A percentile compares a stretch with the other conserved stretches of the same genome.
Conservation (phyloP, 2,329 filamentous ascomycete genomes). For the Allantophomopsis cytisporea region DNA sequence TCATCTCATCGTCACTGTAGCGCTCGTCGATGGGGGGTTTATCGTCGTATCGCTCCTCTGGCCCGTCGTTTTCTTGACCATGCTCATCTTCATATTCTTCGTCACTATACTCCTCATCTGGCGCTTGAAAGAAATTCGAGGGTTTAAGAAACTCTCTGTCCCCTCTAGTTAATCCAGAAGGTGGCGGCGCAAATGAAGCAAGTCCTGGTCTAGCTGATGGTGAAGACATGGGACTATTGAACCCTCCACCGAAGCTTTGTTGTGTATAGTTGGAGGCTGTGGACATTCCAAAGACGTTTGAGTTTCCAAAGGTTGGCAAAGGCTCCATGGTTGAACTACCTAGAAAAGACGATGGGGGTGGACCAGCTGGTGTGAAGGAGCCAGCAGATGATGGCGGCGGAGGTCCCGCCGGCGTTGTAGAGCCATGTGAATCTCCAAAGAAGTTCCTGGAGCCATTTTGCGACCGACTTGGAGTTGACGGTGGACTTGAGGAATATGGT, state of each 20-base stretch:
- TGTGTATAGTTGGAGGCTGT: constrained; percentile 5
- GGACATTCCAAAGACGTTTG: constrained; percentile 2
- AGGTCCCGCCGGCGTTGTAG: constrained; percentile 42
- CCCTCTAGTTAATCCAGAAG: constrained; percentile 36
- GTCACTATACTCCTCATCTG: constrained; percentile 6
- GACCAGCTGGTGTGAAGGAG: constrained; percentile 42
- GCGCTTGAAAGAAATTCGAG: constrained; percentile 3
- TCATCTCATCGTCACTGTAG: no score
- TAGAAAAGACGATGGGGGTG: constrained; percentile 34
- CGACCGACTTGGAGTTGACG: constrained; percentile 20
- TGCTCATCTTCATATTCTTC: constrained; percentile 1
- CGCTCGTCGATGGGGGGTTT: no score
- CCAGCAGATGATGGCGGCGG: constrained; percentile 31
- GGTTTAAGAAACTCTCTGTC: constrained; percentile 15
- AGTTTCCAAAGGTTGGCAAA: constrained; percentile 6
- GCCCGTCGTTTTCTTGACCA: no score
- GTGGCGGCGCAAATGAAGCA: constrained; percentile 16
- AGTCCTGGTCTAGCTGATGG: constrained; percentile 7
- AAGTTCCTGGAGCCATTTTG: constrained; percentile 12
- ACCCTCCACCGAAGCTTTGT: no score
- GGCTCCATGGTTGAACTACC: constrained; percentile 32
- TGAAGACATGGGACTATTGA: constrained; percentile 4
- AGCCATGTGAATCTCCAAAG: constrained; percentile 23
- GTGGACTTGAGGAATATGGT: constrained; percentile 17
- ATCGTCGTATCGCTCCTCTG: no score